Evolutionary conservation across 257 asterid species (phyloP), one percentile per base, ranked within the genome.

Genomic region (Avicennia marina): DNA sequence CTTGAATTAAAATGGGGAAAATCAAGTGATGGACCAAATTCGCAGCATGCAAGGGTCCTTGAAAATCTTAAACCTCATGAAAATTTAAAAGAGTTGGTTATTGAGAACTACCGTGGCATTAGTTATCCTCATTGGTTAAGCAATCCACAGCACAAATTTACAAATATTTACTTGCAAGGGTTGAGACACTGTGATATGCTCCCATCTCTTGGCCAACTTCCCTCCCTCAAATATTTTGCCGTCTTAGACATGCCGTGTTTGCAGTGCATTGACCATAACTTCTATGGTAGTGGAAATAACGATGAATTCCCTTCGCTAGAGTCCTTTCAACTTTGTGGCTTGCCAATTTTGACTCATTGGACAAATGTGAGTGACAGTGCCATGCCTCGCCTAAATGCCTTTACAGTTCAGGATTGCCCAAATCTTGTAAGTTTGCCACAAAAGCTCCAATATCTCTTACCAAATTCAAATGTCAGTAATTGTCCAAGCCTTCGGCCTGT

Each of bases 11-110:
- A 9, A 10, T 68, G 53, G 58, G 33, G 12, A 34, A 9, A 11
- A 18, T 13, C 39, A 38, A 9, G 3, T 2, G 25, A 0, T 13
- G 9, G 13, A 32, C 12, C 25, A 2, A 4, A 21, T 5, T 15
- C 44, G 9, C 11, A 41, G 10, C 1, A 21, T 40, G n/a, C 63
- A 67, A 32, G 58, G 46, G 53, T 54, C 4, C 22, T 44, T 5
- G 12, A 16, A 36, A 26, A 11, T 12, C 64, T 68, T 12, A 7
- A 6, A 12, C 69, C 74, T 50, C 74, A 62, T 56, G 15, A 21
- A 32, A 24, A 60, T 56, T 15, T 60, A 6, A 48, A 21, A 26
- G 58, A 60, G 26, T 1, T 47, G 12, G 49, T 32, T 0, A 47
- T 60, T 1, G 0, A n/a, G 11, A 41, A 53, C 32, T 63, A 63